These are phyloP conservation scores for Fusarium siculi DNA, from an alignment of 2,329 filamentous ascomycete genomes.

Conservation along the genomic window DNA sequence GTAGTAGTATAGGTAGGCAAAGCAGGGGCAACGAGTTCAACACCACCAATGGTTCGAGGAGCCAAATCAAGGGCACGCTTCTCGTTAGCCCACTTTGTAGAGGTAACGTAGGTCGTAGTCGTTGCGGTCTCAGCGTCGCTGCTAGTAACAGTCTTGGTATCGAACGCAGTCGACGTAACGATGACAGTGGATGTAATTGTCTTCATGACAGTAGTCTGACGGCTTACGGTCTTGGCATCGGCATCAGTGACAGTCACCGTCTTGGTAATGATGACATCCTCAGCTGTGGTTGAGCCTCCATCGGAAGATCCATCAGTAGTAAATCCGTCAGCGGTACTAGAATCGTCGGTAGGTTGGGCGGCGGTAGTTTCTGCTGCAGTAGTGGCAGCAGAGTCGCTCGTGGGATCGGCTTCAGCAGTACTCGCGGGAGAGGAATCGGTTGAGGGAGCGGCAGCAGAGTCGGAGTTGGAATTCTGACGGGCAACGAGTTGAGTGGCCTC, in stretches of 20 bases:
- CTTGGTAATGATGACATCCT: constrained; percentile 45
- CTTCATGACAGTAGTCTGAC: constrained; percentile 45
- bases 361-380: constrained; percentile 24
- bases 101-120: constrained; percentile 49
- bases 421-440: constrained; percentile 2
- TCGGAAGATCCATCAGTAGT: not conserved
- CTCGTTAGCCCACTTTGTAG: constrained; percentile 47
- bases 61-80: constrained; percentile 48
- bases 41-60: constrained; percentile 40
- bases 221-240: constrained; percentile 43
- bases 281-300: constrained; percentile 1
- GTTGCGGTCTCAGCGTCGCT: constrained; percentile 51
- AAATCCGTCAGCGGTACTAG: constrained; percentile 5
- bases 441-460: not conserved
- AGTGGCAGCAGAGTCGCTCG: constrained; percentile 6
- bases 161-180: constrained; percentile 50
- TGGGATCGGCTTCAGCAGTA: constrained; percentile 7
- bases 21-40: constrained; percentile 26
- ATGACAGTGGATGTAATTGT: constrained; percentile 48
- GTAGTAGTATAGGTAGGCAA: constrained; percentile 34
- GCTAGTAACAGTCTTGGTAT: constrained; percentile 52
- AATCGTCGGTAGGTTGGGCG: constrained; percentile 5
- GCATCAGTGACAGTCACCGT: constrained; percentile 48
- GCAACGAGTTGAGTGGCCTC: constrained; percentile 32
- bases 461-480: constrained; percentile 29